Evolutionary conservation across 306 rosid genomes (phyloP).

Genomic region (barrel medic (Medicago truncatula)): MtrunA17r5.0-ANR NC_053044.1:38547001-38547500

Average conservation of each 20-base stretch:
- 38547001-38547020: constrained; percentile 20
- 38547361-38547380: background rate
- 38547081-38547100: background rate
- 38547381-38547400: background rate
- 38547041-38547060: background rate
- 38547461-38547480: background rate
- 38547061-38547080: background rate
- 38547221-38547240: background rate
- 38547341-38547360: constrained; percentile 1
- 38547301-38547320: constrained; percentile 43
- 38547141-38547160: too few relatives aligned
- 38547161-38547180: too few relatives aligned
- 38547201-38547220: background rate
- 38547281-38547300: constrained; percentile 35
- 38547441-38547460: constrained; percentile 2
- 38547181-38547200: too few relatives aligned
- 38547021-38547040: background rate
- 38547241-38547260: too few relatives aligned
- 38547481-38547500: background rate
- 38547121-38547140: too few relatives aligned
- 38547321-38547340: constrained; percentile 26
- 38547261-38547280: too few relatives aligned
- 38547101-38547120: background rate
- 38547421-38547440: background rate
- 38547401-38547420: background rate